Evolutionary conservation across 495 filamentous ascomycete genomes (phyloP).

Genomic region (Jackrogersella multiformis): DNA sequence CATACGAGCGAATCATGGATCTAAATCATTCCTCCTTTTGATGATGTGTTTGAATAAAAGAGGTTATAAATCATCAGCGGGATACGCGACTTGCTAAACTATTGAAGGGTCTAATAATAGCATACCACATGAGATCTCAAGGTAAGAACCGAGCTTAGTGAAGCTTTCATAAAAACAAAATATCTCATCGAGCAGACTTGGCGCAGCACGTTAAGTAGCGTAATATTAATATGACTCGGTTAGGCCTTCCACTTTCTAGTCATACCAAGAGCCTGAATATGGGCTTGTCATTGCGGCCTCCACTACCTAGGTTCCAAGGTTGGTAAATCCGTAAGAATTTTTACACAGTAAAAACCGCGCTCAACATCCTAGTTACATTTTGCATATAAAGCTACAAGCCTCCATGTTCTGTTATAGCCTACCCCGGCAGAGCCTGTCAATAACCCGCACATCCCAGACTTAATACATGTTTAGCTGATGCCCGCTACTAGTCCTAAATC

Average conservation of each 20-base stretch:
- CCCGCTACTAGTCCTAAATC: not conserved
- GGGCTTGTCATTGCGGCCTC: constrained; percentile 1
- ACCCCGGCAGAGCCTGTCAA: not conserved
- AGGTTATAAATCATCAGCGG: not conserved
- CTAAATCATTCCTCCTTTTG: not conserved
- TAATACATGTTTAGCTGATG: not conserved
- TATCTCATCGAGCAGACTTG: too few species aligned
- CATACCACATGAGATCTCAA: not conserved
- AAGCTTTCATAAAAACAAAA: too few species aligned
- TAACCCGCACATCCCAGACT: not conserved
- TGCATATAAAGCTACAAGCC: too few species aligned
- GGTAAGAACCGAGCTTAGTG: not conserved
- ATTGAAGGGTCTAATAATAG: not conserved
- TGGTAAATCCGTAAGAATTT: too few species aligned
- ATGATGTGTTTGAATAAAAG: not conserved
- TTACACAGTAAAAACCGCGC: too few species aligned
- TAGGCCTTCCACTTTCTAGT: too few species aligned
- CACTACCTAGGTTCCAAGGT: too few species aligned
- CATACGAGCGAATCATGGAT: not conserved
- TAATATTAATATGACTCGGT: too few species aligned
- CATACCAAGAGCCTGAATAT: not conserved
- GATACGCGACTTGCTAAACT: too few species aligned
- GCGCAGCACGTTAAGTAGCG: too few species aligned
- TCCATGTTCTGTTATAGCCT: too few species aligned
- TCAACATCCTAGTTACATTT: too few species aligned